Evolutionary conservation across 495 filamentous ascomycete genomes (phyloP).

Genomic region (Tuber umbilicatum): DNA sequence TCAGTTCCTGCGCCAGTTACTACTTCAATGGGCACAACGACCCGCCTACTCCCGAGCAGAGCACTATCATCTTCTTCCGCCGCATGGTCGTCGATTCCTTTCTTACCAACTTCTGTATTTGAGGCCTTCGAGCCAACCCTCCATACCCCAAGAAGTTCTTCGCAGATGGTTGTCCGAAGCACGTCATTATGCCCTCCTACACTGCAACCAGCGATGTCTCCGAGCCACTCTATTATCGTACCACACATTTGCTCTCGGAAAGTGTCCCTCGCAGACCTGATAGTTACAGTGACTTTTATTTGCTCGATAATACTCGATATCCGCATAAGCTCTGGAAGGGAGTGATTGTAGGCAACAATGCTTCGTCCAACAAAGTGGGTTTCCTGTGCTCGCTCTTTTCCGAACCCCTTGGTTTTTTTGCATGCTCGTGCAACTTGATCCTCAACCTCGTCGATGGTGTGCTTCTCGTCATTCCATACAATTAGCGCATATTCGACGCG

Average conservation of each 20-base stretch:
- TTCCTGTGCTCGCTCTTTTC: conserved; percentile 69
- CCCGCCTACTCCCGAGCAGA: conserved; percentile 10
- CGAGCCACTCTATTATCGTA: conserved; percentile 94
- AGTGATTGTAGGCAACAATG: conserved; percentile 66
- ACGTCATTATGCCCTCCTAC: conserved; percentile 74
- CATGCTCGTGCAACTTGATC: conserved; percentile 88
- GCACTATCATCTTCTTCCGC: conserved; percentile 39
- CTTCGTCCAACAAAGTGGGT: conserved; percentile 80
- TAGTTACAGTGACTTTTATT: conserved; percentile 92
- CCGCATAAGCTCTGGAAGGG: conserved; percentile 62
- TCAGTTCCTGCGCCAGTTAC: conserved; percentile 49
- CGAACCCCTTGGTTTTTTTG: conserved; percentile 61
- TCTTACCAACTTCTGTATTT: conserved; percentile 73
- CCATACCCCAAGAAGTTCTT: conserved; percentile 85
- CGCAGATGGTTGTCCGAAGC: conserved; percentile 72
- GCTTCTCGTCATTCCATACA: conserved; percentile 98
- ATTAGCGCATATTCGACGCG: conserved; percentile 71
- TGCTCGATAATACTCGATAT: conserved; percentile 82
- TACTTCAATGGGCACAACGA: conserved; percentile 41
- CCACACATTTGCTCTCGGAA: conserved; percentile 98
- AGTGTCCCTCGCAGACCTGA: conserved; percentile 85
- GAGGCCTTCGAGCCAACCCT: conserved; percentile 74
- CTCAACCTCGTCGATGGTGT: conserved; percentile 84
- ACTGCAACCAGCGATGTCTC: conserved; percentile 84
- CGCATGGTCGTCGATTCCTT: conserved; percentile 87